Evolutionary conservation across 495 filamentous ascomycete species (phyloP).

Genomic region (Chaetomium cochliodes): DNA sequence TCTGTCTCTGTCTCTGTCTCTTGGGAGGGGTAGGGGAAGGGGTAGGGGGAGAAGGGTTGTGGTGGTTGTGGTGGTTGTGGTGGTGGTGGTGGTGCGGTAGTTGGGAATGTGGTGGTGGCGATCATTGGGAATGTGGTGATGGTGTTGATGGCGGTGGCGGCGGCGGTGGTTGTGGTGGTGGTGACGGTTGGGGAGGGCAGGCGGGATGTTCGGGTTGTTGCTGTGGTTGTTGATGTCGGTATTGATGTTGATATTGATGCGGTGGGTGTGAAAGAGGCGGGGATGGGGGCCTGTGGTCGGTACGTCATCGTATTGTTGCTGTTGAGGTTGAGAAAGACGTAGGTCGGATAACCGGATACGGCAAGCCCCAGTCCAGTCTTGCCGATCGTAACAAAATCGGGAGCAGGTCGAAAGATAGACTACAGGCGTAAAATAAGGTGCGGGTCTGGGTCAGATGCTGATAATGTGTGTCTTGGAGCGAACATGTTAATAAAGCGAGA

Average conservation of each 20-base stretch:
- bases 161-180: too few species aligned
- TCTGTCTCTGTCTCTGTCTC: constrained; percentile 5
- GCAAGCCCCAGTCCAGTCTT: too few species aligned
- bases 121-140: neutral
- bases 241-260: neutral
- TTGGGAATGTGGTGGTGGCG: too few species aligned
- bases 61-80: too few species aligned
- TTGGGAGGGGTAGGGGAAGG: too few species aligned
- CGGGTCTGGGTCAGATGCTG: neutral
- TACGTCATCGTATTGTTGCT: neutral
- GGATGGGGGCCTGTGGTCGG: neutral
- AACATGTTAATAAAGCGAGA: too few species aligned
- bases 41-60: too few species aligned
- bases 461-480: neutral
- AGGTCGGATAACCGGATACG: neutral
- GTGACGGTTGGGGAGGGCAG: neutral
- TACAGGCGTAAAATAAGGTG: too few species aligned
- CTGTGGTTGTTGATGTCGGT: neutral
- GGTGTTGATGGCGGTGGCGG: too few species aligned
- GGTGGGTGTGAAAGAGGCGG: neutral
- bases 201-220: neutral
- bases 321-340: neutral
- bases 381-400: too few species aligned
- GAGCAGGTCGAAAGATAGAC: too few species aligned
- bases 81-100: too few species aligned